A percentile compares a stretch with the other conserved stretches of the same genome.
These are phyloP conservation scores for Stephania cephalantha DNA, from an alignment of 164 flowering plant species.

Conservation along the genomic window DNA sequence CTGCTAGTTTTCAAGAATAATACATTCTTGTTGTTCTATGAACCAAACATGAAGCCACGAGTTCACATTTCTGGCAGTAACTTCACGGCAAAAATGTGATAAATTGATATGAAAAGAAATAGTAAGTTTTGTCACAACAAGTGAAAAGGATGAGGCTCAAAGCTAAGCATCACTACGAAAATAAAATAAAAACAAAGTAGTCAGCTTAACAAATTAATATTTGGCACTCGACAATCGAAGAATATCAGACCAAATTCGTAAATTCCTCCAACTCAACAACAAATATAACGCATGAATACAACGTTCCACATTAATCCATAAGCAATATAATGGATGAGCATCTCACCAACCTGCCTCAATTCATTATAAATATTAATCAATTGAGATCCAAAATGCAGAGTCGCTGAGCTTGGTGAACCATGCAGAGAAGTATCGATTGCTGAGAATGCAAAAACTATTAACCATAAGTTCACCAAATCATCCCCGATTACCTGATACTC, in stretches of 20 bases:
- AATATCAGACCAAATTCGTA: no score
- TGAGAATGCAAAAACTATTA: constrained; percentile 38
- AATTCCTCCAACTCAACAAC: neutral
- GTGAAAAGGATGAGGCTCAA: neutral
- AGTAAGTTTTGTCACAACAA: neutral
- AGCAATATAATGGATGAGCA: no score
- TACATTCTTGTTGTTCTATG: no score
- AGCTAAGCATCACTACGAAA: neutral
- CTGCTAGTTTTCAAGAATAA: no score
- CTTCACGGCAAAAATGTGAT: no score
- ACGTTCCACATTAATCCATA: no score
- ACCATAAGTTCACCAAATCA: constrained; percentile 68
- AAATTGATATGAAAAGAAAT: no score
- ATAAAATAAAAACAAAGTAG: neutral
- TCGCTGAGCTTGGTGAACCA: constrained; percentile 24
- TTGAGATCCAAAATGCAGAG: constrained; percentile 49
- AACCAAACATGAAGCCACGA: no score
- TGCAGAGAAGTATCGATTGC: constrained; percentile 28
- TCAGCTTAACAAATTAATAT: neutral
- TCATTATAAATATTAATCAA: constrained; percentile 64
- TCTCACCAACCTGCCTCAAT: constrained; percentile 79
- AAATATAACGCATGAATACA: neutral
- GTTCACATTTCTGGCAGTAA: no score
- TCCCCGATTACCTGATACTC: constrained; percentile 65
- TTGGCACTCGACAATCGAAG: neutral